A percentile compares a stretch with the other conserved stretches of the same genome.
These are phyloP conservation scores for Cardamine chenopodiifolia DNA, from an alignment of 345 rosid species.

Conservation along the genomic window DNA sequence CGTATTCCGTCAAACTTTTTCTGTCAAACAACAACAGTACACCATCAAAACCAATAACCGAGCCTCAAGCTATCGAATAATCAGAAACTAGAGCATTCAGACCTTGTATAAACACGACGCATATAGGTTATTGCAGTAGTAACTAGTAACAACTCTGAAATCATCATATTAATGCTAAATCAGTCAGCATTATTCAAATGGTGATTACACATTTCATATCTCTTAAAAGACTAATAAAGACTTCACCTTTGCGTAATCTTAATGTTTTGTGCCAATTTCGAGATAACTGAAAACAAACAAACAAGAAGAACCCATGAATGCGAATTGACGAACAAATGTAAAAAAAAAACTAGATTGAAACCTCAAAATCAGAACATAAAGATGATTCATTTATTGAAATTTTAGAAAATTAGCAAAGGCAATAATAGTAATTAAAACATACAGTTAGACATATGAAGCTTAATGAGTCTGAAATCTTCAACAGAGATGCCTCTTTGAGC, in stretches of 20 bases:
- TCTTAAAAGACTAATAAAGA: constrained; percentile 14
- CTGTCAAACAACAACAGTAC: constrained; percentile 48
- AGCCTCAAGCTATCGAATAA: not conserved
- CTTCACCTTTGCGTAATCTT: constrained; percentile 95
- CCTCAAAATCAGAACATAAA: not conserved
- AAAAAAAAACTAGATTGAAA: constrained; percentile 21
- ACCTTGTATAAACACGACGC: constrained; percentile 97
- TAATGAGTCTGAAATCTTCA: constrained; percentile 88
- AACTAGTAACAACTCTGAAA: constrained; percentile 90
- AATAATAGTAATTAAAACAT: constrained; percentile 38
- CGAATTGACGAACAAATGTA: constrained; percentile 9
- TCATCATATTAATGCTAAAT: constrained; percentile 1
- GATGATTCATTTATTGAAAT: not conserved
- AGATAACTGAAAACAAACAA: constrained; percentile 58
- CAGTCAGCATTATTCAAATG: constrained; percentile 25
- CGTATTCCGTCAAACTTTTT: constrained; percentile 87
- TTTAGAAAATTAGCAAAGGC: no score
- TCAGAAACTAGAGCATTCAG: not conserved
- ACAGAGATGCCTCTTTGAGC: constrained; percentile 78
- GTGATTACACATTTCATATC: not conserved
- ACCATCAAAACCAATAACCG: not conserved
- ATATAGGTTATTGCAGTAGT: constrained; percentile 92
- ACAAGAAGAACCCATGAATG: constrained; percentile 10
- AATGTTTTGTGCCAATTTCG: constrained; percentile 73
- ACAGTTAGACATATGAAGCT: constrained; percentile 86